Conservation (phyloP, 148 eudicot genomes). For the Mesembryanthemum crystallinum region DNA sequence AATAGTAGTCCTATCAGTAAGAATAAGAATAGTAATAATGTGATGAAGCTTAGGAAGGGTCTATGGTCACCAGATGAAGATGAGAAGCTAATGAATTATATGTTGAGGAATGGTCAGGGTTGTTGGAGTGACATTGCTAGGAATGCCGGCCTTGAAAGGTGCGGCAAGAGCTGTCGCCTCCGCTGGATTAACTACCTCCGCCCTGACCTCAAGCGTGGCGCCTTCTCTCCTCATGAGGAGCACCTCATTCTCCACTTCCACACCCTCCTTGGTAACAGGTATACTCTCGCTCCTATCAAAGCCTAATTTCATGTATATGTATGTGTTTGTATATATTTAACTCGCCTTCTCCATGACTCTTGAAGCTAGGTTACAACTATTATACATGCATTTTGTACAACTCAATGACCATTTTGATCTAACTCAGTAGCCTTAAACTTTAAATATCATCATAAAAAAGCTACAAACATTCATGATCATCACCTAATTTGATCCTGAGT, state of each 20-base stretch:
- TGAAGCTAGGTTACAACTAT: too few relatives aligned
- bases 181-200: constrained; percentile 77
- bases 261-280: constrained; percentile 79
- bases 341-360: too few relatives aligned
- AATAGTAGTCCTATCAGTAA: constrained; percentile 9
- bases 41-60: constrained; percentile 62
- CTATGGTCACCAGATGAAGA: constrained; percentile 88
- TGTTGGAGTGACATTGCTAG: constrained; percentile 83
- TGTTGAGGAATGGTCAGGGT: constrained; percentile 63
- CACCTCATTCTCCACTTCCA: constrained; percentile 63
- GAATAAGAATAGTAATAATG: constrained; percentile 2
- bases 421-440: too few relatives aligned
- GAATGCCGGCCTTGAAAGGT: constrained; percentile 62
- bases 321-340: too few relatives aligned
- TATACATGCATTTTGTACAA: too few relatives aligned
- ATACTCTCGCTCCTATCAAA: neutral
- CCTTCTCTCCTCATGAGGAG: constrained; percentile 67
- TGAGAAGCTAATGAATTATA: constrained; percentile 68
- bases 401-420: too few relatives aligned
- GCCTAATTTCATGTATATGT: neutral
- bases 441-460: too few relatives aligned
- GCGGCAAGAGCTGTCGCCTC: constrained; percentile 77
- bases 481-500: too few relatives aligned
- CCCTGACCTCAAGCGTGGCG: constrained; percentile 77
- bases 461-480: too few relatives aligned